Evolutionary conservation across 2,329 filamentous ascomycete species (phyloP), one percentile per base, ranked within the genome.

Genomic region (Aspergillus flavus): DNA sequence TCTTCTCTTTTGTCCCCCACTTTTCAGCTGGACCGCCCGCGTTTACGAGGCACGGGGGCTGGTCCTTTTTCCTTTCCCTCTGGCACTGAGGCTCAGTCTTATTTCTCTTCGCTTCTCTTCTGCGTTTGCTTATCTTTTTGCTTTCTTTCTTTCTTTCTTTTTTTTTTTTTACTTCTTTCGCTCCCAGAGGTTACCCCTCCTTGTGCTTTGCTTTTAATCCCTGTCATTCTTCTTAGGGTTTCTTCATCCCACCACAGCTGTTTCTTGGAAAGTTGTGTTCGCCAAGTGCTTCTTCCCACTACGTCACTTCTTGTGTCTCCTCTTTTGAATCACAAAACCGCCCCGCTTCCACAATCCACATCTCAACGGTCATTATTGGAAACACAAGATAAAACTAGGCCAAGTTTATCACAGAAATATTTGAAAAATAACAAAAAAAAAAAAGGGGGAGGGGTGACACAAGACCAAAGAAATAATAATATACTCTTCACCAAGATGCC

Each of bases 11-110:
- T 46, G 36, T 45, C 43, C 56, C 56, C 28, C 55, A 41, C 55
- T 66, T 60, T 68, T 68, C 68, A 70, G 68, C 68, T 70, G 68
- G 68, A 61, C 46, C 55, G 28, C 55, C 61, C 57, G 46, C 55
- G 39, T 63, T 63, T 68, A 61, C 61, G 64, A 65, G 62, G 62
- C 59, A 63, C 59, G 61, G 58, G 59, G 54, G 26, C 48, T 52
- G 48, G 48, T 45, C 48, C 58, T 41, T 53, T 46, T 54, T 58
- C 48, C 59, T 63, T 64, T 53, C 48, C 34, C 34, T 63, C 59
- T 60, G 46, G 9, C 46, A 32, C 48, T 30, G 48, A 52, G 48
- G 26, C 48, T 52, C 26, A 28, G 14, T 28, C 28, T 12, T 28
- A 52, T 52, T 52, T 52, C 48, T 52, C 26, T 30, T 52, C 48